These are phyloP conservation scores for Leishmania braziliensis DNA, from an alignment of 208 protist species.

Conservation along the genomic window DNA sequence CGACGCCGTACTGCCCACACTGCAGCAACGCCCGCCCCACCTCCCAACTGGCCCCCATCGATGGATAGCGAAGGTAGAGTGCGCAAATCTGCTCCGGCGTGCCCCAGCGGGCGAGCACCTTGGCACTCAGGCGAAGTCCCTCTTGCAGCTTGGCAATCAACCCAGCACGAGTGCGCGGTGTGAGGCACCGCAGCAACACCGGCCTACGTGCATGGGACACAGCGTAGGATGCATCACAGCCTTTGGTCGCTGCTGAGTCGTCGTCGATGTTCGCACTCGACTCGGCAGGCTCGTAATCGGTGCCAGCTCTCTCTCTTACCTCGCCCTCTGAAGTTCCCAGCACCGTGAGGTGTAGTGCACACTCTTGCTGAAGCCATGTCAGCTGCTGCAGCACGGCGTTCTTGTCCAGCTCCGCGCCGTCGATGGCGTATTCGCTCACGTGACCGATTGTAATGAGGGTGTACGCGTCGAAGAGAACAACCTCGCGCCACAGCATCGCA, in stretches of 20 bases:
- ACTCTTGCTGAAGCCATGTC: slow-evolving; percentile 30
- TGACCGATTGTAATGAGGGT: slow-evolving; percentile 77
- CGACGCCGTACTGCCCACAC: slow-evolving; percentile 42
- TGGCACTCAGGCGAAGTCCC: slow-evolving; percentile 63
- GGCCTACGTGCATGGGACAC: slow-evolving; percentile 2
- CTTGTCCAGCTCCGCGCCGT: slow-evolving; percentile 34
- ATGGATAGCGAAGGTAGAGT: slow-evolving; percentile 44
- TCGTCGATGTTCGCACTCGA: not conserved
- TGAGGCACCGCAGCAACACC: slow-evolving; percentile 25
- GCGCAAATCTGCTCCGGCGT: slow-evolving; percentile 38
- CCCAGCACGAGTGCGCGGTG: slow-evolving; percentile 32
- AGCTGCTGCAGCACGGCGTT: slow-evolving; percentile 13
- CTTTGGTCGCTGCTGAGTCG: not conserved
- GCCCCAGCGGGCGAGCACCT: slow-evolving; percentile 52
- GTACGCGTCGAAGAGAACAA: slow-evolving; percentile 73
- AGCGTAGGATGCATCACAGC: not conserved
- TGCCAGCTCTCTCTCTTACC: not conserved
- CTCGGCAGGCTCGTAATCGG: not conserved
- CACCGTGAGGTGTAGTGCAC: slow-evolving; percentile 28
- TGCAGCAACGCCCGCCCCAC: slow-evolving; percentile 52
- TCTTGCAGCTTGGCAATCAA: slow-evolving; percentile 52
- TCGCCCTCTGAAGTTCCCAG: slow-evolving; percentile 9
- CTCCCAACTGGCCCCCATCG: slow-evolving; percentile 73
- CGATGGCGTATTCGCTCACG: slow-evolving; percentile 55
- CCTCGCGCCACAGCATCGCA: slow-evolving; percentile 70